A percentile compares a stretch with the other conserved stretches of the same genome.
phyloP scores from a whole-genome alignment of 164 flowering plant species.

The Aristolochia contorta region DNA sequence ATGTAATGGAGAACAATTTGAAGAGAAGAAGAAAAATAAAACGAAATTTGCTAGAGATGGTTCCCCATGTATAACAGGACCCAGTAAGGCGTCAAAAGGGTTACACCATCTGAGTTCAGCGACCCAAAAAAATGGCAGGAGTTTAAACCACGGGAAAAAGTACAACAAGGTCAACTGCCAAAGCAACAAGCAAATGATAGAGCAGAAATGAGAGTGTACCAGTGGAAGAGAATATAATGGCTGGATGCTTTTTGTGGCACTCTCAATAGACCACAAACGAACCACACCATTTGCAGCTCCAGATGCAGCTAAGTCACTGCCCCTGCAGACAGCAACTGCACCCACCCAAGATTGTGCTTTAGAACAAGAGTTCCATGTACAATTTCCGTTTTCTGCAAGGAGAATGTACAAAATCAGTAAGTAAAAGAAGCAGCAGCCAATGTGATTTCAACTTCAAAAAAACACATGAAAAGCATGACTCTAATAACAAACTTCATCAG shows the following conservation, averaged over 20 bases:
- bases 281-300: slow-evolving; percentile 94
- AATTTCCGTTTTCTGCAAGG: slow-evolving; percentile 38
- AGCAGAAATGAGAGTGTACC: slow-evolving; percentile 34
- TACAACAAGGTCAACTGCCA: background rate
- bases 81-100: background rate
- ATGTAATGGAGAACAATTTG: no score
- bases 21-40: no score
- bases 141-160: background rate
- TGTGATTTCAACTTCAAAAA: background rate
- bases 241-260: slow-evolving; percentile 45
- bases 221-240: slow-evolving; percentile 63
- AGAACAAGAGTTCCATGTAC: slow-evolving; percentile 13
- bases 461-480: background rate
- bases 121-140: background rate
- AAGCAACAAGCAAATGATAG: background rate
- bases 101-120: background rate
- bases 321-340: slow-evolving; percentile 63
- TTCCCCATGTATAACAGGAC: no score
- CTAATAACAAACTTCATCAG: background rate
- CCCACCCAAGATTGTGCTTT: slow-evolving; percentile 78
- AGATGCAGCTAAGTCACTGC: slow-evolving; percentile 93
- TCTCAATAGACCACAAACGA: slow-evolving; percentile 71
- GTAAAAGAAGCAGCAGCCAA: no score
- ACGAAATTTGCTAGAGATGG: no score
- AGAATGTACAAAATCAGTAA: background rate